phyloP scores from a whole-genome alignment of 108 stramenopile genomes.

The Cyclotella atomus region DNA sequence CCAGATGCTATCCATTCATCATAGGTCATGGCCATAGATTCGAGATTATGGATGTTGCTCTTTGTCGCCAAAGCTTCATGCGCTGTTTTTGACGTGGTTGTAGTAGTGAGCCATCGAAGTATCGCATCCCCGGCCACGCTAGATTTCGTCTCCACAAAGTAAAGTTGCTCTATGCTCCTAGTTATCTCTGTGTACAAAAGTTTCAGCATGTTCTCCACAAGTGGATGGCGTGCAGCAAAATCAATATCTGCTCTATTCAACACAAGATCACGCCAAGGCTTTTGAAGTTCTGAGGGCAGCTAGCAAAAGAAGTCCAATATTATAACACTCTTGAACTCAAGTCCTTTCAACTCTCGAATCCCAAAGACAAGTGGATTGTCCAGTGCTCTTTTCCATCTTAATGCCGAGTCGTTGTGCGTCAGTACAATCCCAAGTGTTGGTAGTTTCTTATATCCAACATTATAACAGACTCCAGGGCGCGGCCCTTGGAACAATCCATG shows the following conservation, averaged over 20 bases:
- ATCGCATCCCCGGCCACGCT: conserved; percentile 52
- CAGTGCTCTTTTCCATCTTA: conserved; percentile 23
- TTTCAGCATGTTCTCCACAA: conserved; percentile 57
- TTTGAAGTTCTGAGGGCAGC: conserved; percentile 47
- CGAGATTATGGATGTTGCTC: conserved; percentile 44
- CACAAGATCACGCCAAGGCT: conserved; percentile 53
- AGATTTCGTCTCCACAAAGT: conserved; percentile 55
- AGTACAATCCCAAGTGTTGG: conserved; percentile 38
- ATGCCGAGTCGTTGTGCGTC: conserved; percentile 44
- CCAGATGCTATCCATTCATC: conserved; percentile 53
- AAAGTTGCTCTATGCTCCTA: conserved; percentile 52
- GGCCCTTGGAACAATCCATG: conserved; percentile 57
- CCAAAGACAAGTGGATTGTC: conserved; percentile 45
- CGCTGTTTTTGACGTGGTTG: conserved; percentile 3
- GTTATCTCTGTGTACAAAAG: conserved; percentile 63
- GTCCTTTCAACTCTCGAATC: conserved; percentile 60
- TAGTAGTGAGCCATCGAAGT: conserved; percentile 23
- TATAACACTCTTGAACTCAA: conserved; percentile 65
- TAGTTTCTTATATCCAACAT: conserved; percentile 21
- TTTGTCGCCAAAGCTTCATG: conserved; percentile 29
- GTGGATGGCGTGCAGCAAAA: conserved; percentile 23
- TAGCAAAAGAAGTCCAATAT: conserved; percentile 61
- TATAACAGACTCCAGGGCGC: conserved; percentile 53
- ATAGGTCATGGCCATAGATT: conserved; percentile 46
- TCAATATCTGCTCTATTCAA: conserved; percentile 30